Evolutionary conservation across 495 filamentous ascomycete species (phyloP).

Genomic region (Daldinia grandis): DNA sequence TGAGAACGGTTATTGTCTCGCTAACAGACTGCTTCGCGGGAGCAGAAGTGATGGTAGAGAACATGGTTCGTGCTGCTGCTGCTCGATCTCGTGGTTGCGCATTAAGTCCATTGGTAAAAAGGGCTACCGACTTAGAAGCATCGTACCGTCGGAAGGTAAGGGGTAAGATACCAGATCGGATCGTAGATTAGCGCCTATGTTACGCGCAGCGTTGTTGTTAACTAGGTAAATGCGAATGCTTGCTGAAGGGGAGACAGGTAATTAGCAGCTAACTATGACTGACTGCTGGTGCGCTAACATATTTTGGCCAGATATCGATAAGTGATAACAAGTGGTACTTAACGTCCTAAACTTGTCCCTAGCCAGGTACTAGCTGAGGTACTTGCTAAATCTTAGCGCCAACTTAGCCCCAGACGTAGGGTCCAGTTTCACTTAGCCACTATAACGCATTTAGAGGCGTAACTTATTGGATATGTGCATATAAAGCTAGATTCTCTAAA

Average conservation of each 20-base stretch:
- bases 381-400: neutral
- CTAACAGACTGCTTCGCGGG: slow-evolving; percentile 95
- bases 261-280: neutral
- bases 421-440: neutral
- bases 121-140: slow-evolving; percentile 41
- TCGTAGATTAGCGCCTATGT: slow-evolving; percentile 8
- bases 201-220: slow-evolving; percentile 9
- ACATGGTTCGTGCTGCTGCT: slow-evolving; percentile 65
- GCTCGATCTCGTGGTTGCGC: slow-evolving; percentile 36
- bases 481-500: neutral
- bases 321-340: neutral
- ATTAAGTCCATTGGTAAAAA: slow-evolving; percentile 47
- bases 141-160: slow-evolving; percentile 26
- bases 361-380: neutral
- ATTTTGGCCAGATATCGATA: slow-evolving; percentile 15
- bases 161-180: neutral
- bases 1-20: slow-evolving; percentile 89
- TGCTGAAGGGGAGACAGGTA: neutral
- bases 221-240: slow-evolving; percentile 5
- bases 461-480: neutral
- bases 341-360: neutral
- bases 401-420: neutral
- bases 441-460: neutral
- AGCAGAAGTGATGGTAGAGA: slow-evolving; percentile 82
- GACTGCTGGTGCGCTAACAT: neutral